phyloP scores from a whole-genome alignment of 225 moss, liverwort and hornwort genomes.

The Anthoceros angustus region DNA sequence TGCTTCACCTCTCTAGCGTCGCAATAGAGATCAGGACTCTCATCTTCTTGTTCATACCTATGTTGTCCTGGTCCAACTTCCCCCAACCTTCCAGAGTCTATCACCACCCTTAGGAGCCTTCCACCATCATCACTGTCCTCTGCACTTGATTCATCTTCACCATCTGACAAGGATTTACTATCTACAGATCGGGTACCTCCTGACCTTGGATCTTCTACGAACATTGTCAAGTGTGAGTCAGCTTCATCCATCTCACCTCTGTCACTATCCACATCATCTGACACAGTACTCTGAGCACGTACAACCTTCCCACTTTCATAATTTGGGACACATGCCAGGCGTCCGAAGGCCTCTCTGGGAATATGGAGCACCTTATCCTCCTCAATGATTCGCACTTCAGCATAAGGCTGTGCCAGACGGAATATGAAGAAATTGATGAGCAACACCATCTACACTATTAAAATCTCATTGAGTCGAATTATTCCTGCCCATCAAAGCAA shows the following conservation, averaged over 20 bases:
- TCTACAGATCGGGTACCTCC: not conserved
- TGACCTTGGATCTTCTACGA: no score
- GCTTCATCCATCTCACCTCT: constrained; percentile 17
- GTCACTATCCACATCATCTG: constrained; percentile 74
- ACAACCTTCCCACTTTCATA: constrained; percentile 78
- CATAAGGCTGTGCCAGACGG: constrained; percentile 48
- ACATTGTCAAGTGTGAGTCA: no score
- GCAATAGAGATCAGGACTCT: constrained; percentile 23
- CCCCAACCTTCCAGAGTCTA: not conserved
- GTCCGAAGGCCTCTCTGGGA: constrained; percentile 66
- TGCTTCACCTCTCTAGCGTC: constrained; percentile 16
- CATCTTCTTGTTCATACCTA: constrained; percentile 33
- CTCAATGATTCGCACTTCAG: constrained; percentile 87
- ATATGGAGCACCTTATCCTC: constrained; percentile 73
- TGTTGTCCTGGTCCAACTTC: not conserved
- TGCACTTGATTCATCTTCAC: not conserved
- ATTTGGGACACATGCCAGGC: constrained; percentile 53
- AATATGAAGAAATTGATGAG: constrained; percentile 5
- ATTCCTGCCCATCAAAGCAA: not conserved
- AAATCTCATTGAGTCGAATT: not conserved
- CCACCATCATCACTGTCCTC: not conserved
- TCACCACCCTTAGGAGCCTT: not conserved
- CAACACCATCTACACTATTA: not conserved
- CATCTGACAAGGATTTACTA: not conserved
- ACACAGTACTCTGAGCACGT: constrained; percentile 38